phyloP scores from a whole-genome alignment of 148 eudicot species.

The Dysphania ambrosioides region DNA sequence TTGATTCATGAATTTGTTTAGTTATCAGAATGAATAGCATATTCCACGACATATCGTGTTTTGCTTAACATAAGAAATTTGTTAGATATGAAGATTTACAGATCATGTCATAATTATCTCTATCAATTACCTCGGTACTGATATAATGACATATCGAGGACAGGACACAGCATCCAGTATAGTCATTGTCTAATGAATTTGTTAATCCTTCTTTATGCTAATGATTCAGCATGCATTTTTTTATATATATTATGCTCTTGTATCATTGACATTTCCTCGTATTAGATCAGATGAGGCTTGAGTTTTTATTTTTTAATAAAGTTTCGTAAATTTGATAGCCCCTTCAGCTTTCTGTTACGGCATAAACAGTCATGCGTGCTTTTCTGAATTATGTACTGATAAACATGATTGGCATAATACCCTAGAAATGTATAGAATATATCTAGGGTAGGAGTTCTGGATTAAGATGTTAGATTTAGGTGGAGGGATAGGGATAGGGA shows the following conservation, averaged over 20 bases:
- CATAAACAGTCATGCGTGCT: slow-evolving; percentile 4
- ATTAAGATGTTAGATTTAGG: neutral
- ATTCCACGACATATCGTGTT: neutral
- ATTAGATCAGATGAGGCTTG: neutral
- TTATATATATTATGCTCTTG: neutral
- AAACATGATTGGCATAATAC: slow-evolving; percentile 4
- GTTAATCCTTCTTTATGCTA: slow-evolving; percentile 4
- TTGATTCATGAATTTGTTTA: slow-evolving; percentile 8
- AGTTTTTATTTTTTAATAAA: neutral
- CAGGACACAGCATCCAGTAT: neutral
- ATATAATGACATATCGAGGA: too few relatives aligned
- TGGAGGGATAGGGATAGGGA: slow-evolving; percentile 10
- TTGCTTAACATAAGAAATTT: neutral
- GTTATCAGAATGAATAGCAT: neutral
- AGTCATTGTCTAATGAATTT: neutral
- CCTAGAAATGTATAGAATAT: neutral
- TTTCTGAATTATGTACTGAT: slow-evolving; percentile 1
- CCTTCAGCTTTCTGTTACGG: neutral
- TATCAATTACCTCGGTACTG: too few relatives aligned
- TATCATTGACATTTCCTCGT: slow-evolving; percentile 12
- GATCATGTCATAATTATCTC: too few relatives aligned
- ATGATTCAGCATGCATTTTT: slow-evolving; percentile 22
- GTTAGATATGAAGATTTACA: neutral
- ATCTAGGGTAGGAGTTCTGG: slow-evolving; percentile 2
- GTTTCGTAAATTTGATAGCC: neutral